Evolutionary conservation across 2,329 filamentous ascomycete species (phyloP).

Genomic region (Nemania diffusa): DNA sequence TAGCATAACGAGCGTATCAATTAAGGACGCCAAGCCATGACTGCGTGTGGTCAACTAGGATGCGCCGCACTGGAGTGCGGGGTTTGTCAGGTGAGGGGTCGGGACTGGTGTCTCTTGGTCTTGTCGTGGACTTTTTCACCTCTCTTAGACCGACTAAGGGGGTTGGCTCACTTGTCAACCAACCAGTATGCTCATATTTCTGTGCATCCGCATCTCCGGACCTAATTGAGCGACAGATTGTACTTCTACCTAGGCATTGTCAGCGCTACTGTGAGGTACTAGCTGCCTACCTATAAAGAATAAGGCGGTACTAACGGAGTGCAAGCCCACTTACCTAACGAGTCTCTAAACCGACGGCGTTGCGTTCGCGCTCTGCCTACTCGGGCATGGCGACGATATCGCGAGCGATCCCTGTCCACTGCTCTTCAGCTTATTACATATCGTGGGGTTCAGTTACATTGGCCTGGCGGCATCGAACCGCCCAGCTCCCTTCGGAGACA

Average conservation of each 20-base stretch:
- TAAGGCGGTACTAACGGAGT: background rate
- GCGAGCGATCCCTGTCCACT: conserved; percentile 11
- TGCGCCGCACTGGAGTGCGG: conserved; percentile 27
- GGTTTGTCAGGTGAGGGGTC: conserved; percentile 35
- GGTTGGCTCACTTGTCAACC: conserved; percentile 1
- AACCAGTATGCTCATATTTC: conserved; percentile 13
- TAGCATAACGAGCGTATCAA: conserved; percentile 5
- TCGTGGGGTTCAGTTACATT: conserved; percentile 31
- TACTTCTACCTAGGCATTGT: background rate
- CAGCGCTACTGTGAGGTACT: conserved; percentile 14
- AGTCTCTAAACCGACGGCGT: background rate
- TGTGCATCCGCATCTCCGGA: conserved; percentile 31
- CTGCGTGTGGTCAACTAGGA: conserved; percentile 1
- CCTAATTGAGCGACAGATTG: background rate
- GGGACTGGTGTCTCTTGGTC: background rate
- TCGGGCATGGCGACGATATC: conserved; percentile 9
- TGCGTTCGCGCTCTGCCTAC: conserved; percentile 15
- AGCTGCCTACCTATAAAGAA: background rate
- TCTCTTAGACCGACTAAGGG: conserved; percentile 16
- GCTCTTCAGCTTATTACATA: conserved; percentile 25
- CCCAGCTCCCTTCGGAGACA: conserved; percentile 25
- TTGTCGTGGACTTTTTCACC: background rate
- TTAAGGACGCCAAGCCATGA: conserved; percentile 27
- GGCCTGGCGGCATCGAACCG: conserved; percentile 26
- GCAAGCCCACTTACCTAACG: conserved; percentile 8